Conservation (phyloP, 345 rosid species). For the Populus euphratica region DNA sequence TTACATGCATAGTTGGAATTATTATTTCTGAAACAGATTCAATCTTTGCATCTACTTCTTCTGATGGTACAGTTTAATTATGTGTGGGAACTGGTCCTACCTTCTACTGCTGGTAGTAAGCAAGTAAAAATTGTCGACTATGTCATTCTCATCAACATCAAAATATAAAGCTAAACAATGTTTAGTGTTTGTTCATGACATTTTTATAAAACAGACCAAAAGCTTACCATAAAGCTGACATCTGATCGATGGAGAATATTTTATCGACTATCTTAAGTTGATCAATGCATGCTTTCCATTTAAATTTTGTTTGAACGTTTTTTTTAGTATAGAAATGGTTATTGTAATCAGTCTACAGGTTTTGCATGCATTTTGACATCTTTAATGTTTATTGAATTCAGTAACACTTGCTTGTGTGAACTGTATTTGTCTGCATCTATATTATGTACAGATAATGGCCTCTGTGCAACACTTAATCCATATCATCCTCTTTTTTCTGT, state of each 20-base stretch:
- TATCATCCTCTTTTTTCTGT: not conserved
- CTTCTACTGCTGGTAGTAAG: constrained; percentile 46
- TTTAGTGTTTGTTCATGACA: not conserved
- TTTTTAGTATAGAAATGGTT: not conserved
- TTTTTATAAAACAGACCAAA: not conserved
- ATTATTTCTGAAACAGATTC: constrained; percentile 62
- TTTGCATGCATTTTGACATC: not conserved
- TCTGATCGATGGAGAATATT: not conserved
- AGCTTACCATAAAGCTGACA: not conserved
- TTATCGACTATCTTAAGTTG: not conserved
- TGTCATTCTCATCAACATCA: not conserved
- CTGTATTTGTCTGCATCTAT: not conserved
- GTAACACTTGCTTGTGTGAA: not conserved
- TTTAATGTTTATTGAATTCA: not conserved
- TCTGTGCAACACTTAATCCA: not conserved
- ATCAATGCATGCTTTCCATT: not conserved
- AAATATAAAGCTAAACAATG: not conserved
- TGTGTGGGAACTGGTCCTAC: constrained; percentile 61
- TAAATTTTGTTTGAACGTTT: not conserved
- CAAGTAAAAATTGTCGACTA: constrained; percentile 1
- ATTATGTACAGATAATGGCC: not conserved
- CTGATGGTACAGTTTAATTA: constrained; percentile 57
- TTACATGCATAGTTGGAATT: constrained; percentile 69
- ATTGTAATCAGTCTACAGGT: not conserved
- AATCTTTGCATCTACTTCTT: constrained; percentile 74